Conservation (phyloP, 768 basidiomycete genomes). For the Boletellus sp. region DNA sequence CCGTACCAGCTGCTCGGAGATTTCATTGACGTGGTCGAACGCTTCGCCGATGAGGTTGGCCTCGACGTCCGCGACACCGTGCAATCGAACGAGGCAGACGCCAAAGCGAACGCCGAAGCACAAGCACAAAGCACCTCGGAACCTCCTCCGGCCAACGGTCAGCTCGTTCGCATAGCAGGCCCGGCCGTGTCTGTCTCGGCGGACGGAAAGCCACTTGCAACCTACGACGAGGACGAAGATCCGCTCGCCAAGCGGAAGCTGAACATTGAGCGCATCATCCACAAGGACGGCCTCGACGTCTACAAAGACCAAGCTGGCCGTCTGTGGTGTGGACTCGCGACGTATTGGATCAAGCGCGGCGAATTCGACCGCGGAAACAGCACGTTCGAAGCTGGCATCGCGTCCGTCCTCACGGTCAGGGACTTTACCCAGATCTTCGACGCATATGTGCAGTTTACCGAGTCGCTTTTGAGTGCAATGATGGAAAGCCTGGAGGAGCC, state of each 20-base stretch:
- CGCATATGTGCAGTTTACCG: slow-evolving; percentile 91
- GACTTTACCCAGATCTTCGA: slow-evolving; percentile 99
- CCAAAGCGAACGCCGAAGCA: slow-evolving; percentile 45
- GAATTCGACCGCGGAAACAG: slow-evolving; percentile 89
- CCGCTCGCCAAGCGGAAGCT: slow-evolving; percentile 64
- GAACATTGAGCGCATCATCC: slow-evolving; percentile 84
- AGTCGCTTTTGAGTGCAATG: slow-evolving; percentile 82
- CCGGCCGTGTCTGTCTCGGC: slow-evolving; percentile 52
- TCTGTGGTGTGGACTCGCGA: slow-evolving; percentile 93
- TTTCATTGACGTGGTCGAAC: slow-evolving; percentile 89
- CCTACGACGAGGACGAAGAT: slow-evolving; percentile 83
- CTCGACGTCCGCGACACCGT: slow-evolving; percentile 75
- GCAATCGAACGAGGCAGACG: slow-evolving; percentile 48
- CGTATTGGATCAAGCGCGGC: slow-evolving; percentile 96
- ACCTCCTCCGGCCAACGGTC: slow-evolving; percentile 50
- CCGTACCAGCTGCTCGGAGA: slow-evolving; percentile 92
- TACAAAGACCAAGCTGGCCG: slow-evolving; percentile 98
- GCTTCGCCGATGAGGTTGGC: slow-evolving; percentile 89
- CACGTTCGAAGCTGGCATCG: slow-evolving; percentile 86
- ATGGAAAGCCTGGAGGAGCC: slow-evolving; percentile 81
- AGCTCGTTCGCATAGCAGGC: slow-evolving; percentile 69
- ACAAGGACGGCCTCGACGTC: slow-evolving; percentile 77
- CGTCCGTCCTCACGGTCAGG: slow-evolving; percentile 82
- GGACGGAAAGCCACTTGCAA: slow-evolving; percentile 46
- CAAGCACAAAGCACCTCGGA: slow-evolving; percentile 35